Conservation (phyloP, 805 yeast genomes). For the Maudiozyma serrabonitensis region DNA sequence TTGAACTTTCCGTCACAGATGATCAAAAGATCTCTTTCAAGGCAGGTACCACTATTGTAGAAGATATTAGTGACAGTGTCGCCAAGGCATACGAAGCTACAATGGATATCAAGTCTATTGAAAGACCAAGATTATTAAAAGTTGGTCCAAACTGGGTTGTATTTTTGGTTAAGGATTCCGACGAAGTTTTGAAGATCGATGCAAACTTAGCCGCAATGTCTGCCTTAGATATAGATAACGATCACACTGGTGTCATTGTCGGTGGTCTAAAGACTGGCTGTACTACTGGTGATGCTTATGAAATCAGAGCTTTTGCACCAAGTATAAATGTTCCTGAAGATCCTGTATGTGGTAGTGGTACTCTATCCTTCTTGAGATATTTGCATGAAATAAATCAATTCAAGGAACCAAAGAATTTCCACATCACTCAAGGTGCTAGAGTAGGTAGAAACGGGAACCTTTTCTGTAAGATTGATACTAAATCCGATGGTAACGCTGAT, state of each 20-base stretch:
- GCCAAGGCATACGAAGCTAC: constrained; percentile 6
- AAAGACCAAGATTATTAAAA: constrained; percentile 26
- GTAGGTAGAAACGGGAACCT: constrained; percentile 34
- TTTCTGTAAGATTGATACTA: constrained; percentile 15
- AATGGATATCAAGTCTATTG: constrained; percentile 8
- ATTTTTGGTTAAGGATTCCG: constrained; percentile 25
- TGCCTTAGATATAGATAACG: constrained; percentile 11
- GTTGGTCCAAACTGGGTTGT: constrained; percentile 42
- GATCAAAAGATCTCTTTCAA: constrained; percentile 24
- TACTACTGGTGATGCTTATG: constrained; percentile 20
- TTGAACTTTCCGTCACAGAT: constrained; percentile 26
- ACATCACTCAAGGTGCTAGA: constrained; percentile 33
- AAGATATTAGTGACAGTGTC: constrained; percentile 7
- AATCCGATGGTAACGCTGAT: constrained; percentile 5
- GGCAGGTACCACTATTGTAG: constrained; percentile 11
- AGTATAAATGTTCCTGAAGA: constrained; percentile 34
- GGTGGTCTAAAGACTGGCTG: constrained; percentile 29
- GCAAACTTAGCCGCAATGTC: constrained; percentile 27
- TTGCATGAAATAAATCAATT: constrained; percentile 19
- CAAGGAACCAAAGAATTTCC: constrained; percentile 12
- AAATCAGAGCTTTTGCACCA: constrained; percentile 39
- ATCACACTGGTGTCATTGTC: constrained; percentile 31
- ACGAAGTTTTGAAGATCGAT: constrained; percentile 26
- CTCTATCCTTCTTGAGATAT: constrained; percentile 26
- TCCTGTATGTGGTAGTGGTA: constrained; percentile 50